phyloP scores from a whole-genome alignment of 257 asterid species.

The Solanum ahanhuiri region DNA sequence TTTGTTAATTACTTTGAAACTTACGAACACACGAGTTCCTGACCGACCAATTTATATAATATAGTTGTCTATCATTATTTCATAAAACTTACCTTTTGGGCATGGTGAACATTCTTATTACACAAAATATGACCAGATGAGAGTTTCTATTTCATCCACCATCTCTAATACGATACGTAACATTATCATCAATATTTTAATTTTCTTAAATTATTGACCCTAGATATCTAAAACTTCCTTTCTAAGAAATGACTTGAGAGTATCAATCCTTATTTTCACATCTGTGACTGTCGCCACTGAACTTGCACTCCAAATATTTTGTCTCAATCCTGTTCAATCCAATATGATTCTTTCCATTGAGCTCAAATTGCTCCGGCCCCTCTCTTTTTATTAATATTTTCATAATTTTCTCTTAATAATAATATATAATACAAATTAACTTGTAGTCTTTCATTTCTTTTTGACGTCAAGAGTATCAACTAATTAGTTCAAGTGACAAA shows the following conservation, averaged over 20 bases:
- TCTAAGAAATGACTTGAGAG: background rate
- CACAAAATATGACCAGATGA: background rate
- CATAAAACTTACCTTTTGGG: background rate
- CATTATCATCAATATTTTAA: background rate
- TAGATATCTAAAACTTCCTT: background rate
- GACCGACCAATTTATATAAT: background rate
- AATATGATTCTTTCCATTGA: background rate
- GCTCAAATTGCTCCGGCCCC: background rate
- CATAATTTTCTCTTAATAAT: background rate
- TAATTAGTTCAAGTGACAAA: background rate
- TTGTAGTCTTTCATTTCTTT: background rate
- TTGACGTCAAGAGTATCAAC: background rate
- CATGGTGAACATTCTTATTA: background rate
- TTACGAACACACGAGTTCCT: rapidly evolving
- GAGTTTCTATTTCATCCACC: background rate
- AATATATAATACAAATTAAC: too few relatives aligned
- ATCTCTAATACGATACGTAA: background rate
- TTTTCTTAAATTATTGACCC: background rate
- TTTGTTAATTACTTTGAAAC: background rate
- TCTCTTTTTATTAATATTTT: background rate
- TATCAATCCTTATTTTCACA: background rate
- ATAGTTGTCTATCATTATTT: background rate
- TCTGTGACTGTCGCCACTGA: background rate
- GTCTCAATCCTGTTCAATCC: background rate
- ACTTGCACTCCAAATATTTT: background rate